Conservation (phyloP, 2,329 filamentous ascomycete species). For the Fusarium proliferatum region DNA sequence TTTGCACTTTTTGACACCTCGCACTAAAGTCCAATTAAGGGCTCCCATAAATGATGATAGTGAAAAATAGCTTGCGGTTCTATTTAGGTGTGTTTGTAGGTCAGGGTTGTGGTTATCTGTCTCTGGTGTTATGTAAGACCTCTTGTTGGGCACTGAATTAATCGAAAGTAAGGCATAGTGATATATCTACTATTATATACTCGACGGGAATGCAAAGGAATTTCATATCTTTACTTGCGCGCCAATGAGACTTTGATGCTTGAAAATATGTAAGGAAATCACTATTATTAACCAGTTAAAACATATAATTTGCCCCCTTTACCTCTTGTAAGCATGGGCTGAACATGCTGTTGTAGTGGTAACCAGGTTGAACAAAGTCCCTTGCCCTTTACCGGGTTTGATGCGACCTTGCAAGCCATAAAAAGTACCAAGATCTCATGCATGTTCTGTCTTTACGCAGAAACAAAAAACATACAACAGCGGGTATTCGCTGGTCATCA, state of each 20-base stretch:
- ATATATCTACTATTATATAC: fast-evolving
- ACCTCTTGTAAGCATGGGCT: too few species aligned
- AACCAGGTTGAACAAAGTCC: not conserved
- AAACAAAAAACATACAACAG: constrained; percentile 3
- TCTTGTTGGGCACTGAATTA: fast-evolving
- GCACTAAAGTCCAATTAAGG: fast-evolving
- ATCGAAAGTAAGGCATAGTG: fast-evolving
- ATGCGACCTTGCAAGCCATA: too few species aligned
- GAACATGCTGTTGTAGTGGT: too few species aligned
- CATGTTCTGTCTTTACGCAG: not conserved
- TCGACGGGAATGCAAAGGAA: fast-evolving
- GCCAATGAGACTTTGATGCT: fast-evolving
- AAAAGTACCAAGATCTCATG: not conserved
- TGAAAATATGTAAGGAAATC: fast-evolving
- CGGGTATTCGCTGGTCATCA: constrained; percentile 7
- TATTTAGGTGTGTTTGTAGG: fast-evolving
- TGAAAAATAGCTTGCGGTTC: fast-evolving
- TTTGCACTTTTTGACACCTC: not conserved
- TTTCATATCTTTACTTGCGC: fast-evolving
- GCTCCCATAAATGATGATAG: fast-evolving
- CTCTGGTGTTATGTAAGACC: fast-evolving
- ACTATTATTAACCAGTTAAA: too few species aligned
- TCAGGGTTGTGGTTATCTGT: not conserved
- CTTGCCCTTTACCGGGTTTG: not conserved
- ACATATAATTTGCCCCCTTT: not conserved